phyloP scores from a whole-genome alignment of 2,329 filamentous ascomycete species.

The Orbilia oligospora region DNA sequence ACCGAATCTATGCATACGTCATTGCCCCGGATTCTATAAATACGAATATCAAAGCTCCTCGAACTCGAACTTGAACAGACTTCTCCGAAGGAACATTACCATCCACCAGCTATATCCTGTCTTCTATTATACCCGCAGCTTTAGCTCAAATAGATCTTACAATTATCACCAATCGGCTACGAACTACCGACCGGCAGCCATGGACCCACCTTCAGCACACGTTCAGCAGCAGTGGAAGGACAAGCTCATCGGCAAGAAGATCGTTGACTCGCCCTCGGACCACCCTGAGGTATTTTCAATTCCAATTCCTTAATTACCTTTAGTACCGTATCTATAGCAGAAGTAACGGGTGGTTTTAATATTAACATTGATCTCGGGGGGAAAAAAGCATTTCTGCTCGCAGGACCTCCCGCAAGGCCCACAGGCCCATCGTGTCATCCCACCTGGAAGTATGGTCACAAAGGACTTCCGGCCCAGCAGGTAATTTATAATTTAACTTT shows the following conservation, averaged over 20 bases:
- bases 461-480: conserved; percentile 62
- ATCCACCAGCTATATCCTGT: background rate
- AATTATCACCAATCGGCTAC: background rate
- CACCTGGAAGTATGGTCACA: conserved; percentile 61
- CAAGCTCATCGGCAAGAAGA: conserved; percentile 63
- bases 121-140: background rate
- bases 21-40: conserved; percentile 7
- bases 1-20: background rate
- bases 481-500: conserved; percentile 59
- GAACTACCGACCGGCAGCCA: conserved; percentile 1
- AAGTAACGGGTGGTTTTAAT: background rate
- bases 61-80: background rate
- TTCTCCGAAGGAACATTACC: too few species aligned
- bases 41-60: background rate
- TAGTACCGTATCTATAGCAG: background rate
- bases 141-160: background rate
- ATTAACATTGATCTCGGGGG: background rate
- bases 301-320: background rate
- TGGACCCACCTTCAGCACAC: conserved; percentile 23
- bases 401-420: conserved; percentile 62
- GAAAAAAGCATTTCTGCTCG: conserved; percentile 60
- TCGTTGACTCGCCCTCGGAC: conserved; percentile 54
- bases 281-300: conserved; percentile 37
- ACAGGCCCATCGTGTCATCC: conserved; percentile 61
- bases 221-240: conserved; percentile 60